Evolutionary conservation across 169 alveolate genomes (phyloP), one percentile per base, ranked within the genome.

Genomic region (Cryptosporidium baileyi): DNA sequence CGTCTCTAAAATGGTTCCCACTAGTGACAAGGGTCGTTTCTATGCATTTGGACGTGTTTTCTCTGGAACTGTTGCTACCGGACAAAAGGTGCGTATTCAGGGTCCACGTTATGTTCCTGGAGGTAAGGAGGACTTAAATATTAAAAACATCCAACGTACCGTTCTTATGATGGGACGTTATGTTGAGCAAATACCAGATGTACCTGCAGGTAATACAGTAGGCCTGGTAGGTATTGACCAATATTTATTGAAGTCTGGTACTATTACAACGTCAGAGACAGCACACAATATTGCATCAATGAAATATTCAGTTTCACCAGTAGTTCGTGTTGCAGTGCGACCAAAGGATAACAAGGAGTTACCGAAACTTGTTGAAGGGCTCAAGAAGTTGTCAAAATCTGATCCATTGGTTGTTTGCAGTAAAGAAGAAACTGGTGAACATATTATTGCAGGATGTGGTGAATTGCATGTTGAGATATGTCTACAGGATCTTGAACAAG

Each of bases 11-110:
- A 98, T 98, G 99, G 99, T 97, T 52, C 99, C 99, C 62, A 97
- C 99, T 52, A 91, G 97, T 43, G 99, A 97, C 90, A 96, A 95
- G 93, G 99, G 99, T 32, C 93, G 99, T 63, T 98, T 98, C 98
- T 97, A 97, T 88, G 99, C 99, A 52, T 97, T 98, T 95, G 99
- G 99, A 41, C 97, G 99, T 85, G 99, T 98, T 59, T 98, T 98
- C 95, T 97, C 99, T 30, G 99, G 99, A 24, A 97, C 99, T 59
- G 98, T 97, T 52, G 97, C 98, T n/a, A 95, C 99, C 26, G 99
- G 97, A 67, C 97, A 94, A 88, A 96, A 96, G 91, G 99, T 98
- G 81, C 94, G 99, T 89, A 97, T 98, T 79, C 98, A 97, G 96
- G 99, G 99, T 60, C 99, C 99, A 43, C 96, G 96, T 93, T 98